These are phyloP conservation scores for Blastocystis sp. DNA, from an alignment of 352 stramenopile genomes.

Conservation along the genomic window DNA sequence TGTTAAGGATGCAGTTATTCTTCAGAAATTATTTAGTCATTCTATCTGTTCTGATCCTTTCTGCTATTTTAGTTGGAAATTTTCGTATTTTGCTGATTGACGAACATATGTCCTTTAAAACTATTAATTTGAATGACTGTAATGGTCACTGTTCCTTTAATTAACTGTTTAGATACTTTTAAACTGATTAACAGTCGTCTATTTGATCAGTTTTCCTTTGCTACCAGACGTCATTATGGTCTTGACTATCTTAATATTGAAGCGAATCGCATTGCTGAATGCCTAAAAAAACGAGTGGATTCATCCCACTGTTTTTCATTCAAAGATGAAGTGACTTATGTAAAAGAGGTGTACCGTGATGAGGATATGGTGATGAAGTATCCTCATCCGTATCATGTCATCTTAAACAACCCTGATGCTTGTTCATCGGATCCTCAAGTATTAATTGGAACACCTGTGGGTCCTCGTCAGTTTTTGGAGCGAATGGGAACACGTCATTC, in stretches of 20 bases:
- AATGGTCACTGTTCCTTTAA: no score
- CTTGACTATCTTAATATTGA: background rate
- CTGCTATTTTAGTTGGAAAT: no score
- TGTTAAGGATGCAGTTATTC: no score
- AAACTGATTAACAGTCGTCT: no score
- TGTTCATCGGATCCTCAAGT: background rate
- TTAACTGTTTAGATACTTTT: no score
- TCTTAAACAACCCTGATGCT: background rate
- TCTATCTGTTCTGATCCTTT: no score
- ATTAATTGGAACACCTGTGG: conserved; percentile 9
- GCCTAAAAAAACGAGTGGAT: background rate
- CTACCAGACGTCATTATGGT: no score
- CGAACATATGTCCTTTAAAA: no score
- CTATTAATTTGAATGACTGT: no score
- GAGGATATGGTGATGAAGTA: conserved; percentile 52
- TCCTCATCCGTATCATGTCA: background rate
- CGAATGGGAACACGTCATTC: conserved; percentile 13
- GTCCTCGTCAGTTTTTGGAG: conserved; percentile 37
- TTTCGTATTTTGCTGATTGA: no score
- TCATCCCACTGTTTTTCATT: background rate
- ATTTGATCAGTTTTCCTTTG: no score
- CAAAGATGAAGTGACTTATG: background rate
- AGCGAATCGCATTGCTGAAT: background rate
- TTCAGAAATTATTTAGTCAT: no score
- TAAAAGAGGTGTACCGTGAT: background rate